Evolutionary conservation across 169 alveolate genomes (phyloP).

Genomic region (Plasmodium blacklocki): DNA sequence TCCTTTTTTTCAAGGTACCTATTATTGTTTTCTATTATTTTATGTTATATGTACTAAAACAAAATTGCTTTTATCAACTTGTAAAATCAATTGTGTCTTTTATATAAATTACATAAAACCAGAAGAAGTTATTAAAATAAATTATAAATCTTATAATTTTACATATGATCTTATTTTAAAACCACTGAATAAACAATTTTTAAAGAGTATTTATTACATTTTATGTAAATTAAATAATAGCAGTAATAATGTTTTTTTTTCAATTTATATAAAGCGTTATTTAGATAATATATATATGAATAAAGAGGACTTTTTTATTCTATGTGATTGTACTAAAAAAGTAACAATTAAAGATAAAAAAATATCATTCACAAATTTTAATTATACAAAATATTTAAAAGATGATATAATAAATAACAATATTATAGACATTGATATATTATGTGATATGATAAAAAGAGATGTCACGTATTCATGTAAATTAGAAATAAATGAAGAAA

Average conservation of each 20-base stretch:
- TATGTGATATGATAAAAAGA: constrained; percentile 25
- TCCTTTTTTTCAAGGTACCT: constrained; percentile 58
- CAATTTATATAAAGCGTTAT: constrained; percentile 23
- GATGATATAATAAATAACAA: background rate
- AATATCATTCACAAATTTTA: background rate
- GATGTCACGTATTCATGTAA: constrained; percentile 4
- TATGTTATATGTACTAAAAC: constrained; percentile 31
- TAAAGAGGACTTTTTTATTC: constrained; percentile 10
- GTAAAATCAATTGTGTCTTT: constrained; percentile 61
- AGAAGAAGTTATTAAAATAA: constrained; percentile 53
- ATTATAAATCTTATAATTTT: constrained; percentile 1
- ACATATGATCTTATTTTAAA: constrained; percentile 12
- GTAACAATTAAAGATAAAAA: background rate
- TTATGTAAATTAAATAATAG: constrained; percentile 36
- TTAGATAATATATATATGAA: constrained; percentile 13
- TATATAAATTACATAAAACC: constrained; percentile 48
- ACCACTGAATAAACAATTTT: constrained; percentile 54
- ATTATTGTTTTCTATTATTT: constrained; percentile 54
- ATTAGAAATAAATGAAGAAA: constrained; percentile 25
- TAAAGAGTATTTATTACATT: constrained; percentile 33
- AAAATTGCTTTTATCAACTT: constrained; percentile 27
- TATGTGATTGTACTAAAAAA: constrained; percentile 22
- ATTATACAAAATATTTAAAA: constrained; percentile 3
- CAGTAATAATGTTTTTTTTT: constrained; percentile 3
- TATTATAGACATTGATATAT: constrained; percentile 6